Base-by-base conservation (phyloP, 2,329 filamentous ascomycete species). In the Cladosporium sp. region DNA sequence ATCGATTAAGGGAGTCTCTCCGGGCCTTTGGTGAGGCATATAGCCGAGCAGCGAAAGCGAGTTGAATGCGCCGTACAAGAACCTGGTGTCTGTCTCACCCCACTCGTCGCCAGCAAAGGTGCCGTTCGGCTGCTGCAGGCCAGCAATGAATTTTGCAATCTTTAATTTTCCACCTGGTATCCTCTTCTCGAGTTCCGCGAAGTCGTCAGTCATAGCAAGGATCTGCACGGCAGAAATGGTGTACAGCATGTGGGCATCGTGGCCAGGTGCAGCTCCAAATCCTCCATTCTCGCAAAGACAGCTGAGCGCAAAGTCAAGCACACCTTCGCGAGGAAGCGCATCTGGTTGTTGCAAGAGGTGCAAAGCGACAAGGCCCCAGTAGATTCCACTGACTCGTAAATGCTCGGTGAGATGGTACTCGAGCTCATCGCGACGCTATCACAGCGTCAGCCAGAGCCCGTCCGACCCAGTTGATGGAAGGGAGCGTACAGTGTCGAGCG, bases 351-450 rank as follows among this genome's bases (percentile, higher is more conserved):
- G 84, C 60, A 99, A 85, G 28, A 97, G 82, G 78, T 96, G 89
- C 40, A 97, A 83, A 6, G 93, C 88, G 6, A 88, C 94, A 59
- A 99, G 77, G 14, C 94, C 94, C 94, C 94, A 99, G 76, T 99
- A 99, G 50, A 99, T 84, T 45, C 94, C 94, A 73, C 94, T 97
- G 59, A 99, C 83, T 61, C 94, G 91, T 65, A 99, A 82, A 73
- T 99, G 94, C 76, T 99, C 93, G 14, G 94, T 99, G 72, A 97
- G 82, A 89, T 93, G 97, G 79, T 97, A 99, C 74, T 97, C 92
- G 67, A 96, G 87, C 76, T 97, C 90, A 80, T 97, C 92, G 78
- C 89, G 92, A 72, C 89, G 88, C 85, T 88, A 76, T 66, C 56
- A 57, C 49, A 34, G 59, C 67, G 69, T 63, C 67, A 69, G 64